Conservation (phyloP, 805 yeast genomes). For the Saccharomycopsis capsularis region DNA sequence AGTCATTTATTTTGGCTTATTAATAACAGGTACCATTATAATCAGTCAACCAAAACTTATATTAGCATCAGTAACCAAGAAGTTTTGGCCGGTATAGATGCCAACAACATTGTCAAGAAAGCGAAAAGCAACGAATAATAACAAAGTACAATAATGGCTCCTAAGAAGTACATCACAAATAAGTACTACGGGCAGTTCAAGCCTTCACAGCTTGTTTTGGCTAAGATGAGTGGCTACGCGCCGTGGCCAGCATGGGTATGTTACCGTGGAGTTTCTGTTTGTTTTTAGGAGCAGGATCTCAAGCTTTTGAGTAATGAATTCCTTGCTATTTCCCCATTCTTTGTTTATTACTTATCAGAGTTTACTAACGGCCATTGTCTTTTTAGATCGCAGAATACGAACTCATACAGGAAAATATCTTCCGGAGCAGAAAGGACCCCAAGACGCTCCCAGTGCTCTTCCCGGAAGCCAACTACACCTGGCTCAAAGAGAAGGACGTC, state of each 20-base stretch:
- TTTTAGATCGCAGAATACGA: constrained; percentile 15
- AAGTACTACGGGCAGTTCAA: constrained; percentile 12
- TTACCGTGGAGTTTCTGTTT: not conserved
- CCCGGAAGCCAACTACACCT: constrained; percentile 14
- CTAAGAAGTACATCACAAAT: constrained; percentile 12
- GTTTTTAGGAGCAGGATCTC: not conserved
- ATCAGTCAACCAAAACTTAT: too few relatives aligned
- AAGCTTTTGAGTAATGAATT: not conserved
- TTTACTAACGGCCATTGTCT: too few relatives aligned
- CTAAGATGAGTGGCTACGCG: constrained; percentile 17
- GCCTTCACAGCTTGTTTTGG: constrained; percentile 18
- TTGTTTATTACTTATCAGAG: too few relatives aligned
- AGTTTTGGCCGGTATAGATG: too few relatives aligned
- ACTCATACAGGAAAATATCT: constrained; percentile 6
- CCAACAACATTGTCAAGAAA: too few relatives aligned
- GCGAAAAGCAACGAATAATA: too few relatives aligned
- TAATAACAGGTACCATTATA: too few relatives aligned
- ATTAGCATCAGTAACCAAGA: too few relatives aligned
- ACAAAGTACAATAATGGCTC: too few relatives aligned
- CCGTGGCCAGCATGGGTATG: constrained; percentile 22
- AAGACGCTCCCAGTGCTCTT: constrained; percentile 14
- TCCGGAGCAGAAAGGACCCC: constrained; percentile 6
- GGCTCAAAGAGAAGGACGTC: constrained; percentile 18
- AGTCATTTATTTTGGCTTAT: too few relatives aligned
- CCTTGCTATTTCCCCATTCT: too few relatives aligned